phyloP scores from a whole-genome alignment of 306 rosid genomes.

The Citrullus mucosospermus region DNA sequence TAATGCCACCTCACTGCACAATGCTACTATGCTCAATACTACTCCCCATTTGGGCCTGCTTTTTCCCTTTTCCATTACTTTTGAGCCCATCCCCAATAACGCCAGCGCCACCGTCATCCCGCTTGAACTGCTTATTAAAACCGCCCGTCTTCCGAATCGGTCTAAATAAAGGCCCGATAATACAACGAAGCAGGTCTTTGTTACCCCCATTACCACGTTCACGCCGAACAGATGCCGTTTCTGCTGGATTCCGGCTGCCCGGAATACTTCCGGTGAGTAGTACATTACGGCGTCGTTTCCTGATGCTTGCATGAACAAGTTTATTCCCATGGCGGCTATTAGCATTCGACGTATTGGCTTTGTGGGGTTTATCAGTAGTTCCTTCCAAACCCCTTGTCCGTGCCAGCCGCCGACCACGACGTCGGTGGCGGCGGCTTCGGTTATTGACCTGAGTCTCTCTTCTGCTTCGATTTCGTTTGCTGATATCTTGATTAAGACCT shows the following conservation, averaged over 20 bases:
- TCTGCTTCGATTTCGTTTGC: slow-evolving; percentile 44
- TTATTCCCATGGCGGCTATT: slow-evolving; percentile 58
- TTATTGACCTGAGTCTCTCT: slow-evolving; percentile 38
- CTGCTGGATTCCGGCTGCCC: slow-evolving; percentile 44
- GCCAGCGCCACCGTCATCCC: slow-evolving; percentile 53
- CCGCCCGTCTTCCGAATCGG: slow-evolving; percentile 59
- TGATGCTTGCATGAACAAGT: slow-evolving; percentile 89
- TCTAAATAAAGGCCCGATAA: slow-evolving; percentile 49
- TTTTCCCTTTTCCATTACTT: slow-evolving; percentile 14
- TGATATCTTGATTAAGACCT: slow-evolving; percentile 41
- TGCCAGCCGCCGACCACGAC: not conserved
- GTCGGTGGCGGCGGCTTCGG: slow-evolving; percentile 20
- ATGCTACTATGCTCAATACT: slow-evolving; percentile 31
- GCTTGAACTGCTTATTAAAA: slow-evolving; percentile 43
- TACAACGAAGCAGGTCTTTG: slow-evolving; percentile 46
- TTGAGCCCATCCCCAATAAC: slow-evolving; percentile 54
- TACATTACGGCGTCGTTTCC: slow-evolving; percentile 94
- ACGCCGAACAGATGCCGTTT: slow-evolving; percentile 44
- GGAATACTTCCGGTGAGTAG: slow-evolving; percentile 61
- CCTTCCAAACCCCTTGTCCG: slow-evolving; percentile 60
- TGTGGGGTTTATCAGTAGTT: slow-evolving; percentile 41
- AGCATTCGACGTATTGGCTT: slow-evolving; percentile 39
- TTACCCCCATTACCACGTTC: slow-evolving; percentile 53
- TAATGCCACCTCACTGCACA: slow-evolving; percentile 51
- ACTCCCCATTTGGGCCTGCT: slow-evolving; percentile 44